These are phyloP conservation scores for Pleurotus tuber-regium DNA, from an alignment of 768 basidiomycete species.

Conservation along the genomic window DNA sequence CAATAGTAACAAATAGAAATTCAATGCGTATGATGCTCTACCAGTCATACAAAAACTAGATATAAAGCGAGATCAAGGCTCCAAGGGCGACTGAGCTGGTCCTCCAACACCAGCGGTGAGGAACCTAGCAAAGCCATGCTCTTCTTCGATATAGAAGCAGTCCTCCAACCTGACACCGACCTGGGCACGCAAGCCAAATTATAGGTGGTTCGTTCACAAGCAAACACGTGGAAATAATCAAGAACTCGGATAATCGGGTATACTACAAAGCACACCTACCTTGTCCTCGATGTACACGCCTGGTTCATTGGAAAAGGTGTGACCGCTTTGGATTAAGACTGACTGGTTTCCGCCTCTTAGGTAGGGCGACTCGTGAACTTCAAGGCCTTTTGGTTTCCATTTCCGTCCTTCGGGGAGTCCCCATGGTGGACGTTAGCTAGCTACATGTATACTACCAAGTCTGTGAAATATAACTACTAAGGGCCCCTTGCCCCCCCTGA, in stretches of 20 bases:
- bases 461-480: too few species aligned
- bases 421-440: too few species aligned
- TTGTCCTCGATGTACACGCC: slow-evolving; percentile 71
- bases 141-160: slow-evolving; percentile 65
- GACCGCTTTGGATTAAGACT: slow-evolving; percentile 50
- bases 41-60: too few species aligned
- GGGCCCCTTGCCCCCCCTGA: too few species aligned
- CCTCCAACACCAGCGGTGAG: slow-evolving; percentile 69
- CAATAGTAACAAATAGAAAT: too few species aligned
- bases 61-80: slow-evolving; percentile 24
- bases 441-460: too few species aligned
- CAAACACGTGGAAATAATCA: slow-evolving; percentile 2
- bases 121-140: slow-evolving; percentile 47
- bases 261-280: too few species aligned
- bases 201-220: too few species aligned
- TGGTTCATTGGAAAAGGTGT: slow-evolving; percentile 83
- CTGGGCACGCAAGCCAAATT: slow-evolving; percentile 29
- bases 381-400: slow-evolving; percentile 84
- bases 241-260: too few species aligned
- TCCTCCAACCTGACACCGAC: slow-evolving; percentile 83
- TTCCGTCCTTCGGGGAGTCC: too few species aligned
- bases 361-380: slow-evolving; percentile 82
- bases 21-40: too few species aligned
- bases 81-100: slow-evolving; percentile 43
- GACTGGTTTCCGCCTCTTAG: slow-evolving; percentile 66